Percentiles rank a stretch among this genome's conserved stretches.
These are phyloP conservation scores for Colletotrichum orchidophilum DNA, from an alignment of 2,329 filamentous ascomycete species.

Conservation along the genomic window DNA sequence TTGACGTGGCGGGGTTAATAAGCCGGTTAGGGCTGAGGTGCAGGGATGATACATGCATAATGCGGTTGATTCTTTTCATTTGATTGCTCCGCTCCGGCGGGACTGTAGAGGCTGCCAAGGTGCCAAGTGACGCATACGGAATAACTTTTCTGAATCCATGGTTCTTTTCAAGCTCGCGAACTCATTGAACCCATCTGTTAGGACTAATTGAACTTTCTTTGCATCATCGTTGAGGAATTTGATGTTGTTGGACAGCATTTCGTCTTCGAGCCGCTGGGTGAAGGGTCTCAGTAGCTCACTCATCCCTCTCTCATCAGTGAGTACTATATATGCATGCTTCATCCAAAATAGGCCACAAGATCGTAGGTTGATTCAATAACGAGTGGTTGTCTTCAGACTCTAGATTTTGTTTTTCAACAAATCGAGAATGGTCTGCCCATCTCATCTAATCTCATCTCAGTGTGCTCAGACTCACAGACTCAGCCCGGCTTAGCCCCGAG, in stretches of 20 bases:
- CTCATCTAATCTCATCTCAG: neutral
- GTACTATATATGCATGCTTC: neutral
- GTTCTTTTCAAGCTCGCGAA: neutral
- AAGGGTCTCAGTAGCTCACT: neutral
- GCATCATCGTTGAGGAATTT: neutral
- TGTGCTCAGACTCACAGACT: neutral
- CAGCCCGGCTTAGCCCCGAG: neutral
- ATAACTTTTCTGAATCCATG: neutral
- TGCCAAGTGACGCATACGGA: too few relatives aligned
- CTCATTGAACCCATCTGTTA: neutral
- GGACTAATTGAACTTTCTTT: neutral
- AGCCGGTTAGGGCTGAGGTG: slow-evolving; percentile 2
- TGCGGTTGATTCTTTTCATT: neutral
- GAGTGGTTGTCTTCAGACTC: too few relatives aligned
- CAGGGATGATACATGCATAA: slow-evolving; percentile 4
- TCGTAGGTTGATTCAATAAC: too few relatives aligned
- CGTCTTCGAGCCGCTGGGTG: neutral
- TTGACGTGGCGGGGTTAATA: neutral
- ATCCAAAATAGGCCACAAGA: neutral
- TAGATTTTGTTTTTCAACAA: neutral
- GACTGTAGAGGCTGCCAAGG: neutral
- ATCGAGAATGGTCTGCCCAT: neutral
- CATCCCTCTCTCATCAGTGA: neutral
- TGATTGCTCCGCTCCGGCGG: neutral
- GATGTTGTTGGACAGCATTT: neutral